Conservation (phyloP, 805 yeast species). For the Crinitomyces ghanaensis region DNA sequence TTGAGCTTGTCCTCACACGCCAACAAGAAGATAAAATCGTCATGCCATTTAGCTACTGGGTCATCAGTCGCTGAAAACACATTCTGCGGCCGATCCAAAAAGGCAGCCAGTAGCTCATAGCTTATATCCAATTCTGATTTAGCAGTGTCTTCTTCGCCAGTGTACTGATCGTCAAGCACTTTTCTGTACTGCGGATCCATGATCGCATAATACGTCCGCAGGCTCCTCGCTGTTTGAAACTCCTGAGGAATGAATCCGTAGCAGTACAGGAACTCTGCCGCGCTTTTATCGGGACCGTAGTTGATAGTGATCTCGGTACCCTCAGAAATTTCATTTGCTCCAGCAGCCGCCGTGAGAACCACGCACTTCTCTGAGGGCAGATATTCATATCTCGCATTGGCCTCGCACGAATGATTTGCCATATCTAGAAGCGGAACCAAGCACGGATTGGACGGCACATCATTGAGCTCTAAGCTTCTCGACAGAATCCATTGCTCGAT, state of each 20-base stretch:
- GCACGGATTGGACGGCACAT: no score
- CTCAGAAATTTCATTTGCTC: background rate
- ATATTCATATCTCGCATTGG: constrained; percentile 30
- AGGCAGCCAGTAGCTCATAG: constrained; percentile 17
- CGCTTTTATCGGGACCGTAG: constrained; percentile 27
- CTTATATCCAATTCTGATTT: constrained; percentile 11
- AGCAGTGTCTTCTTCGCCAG: constrained; percentile 7
- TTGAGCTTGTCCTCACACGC: constrained; percentile 17
- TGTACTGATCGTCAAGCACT: constrained; percentile 14
- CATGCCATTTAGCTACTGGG: constrained; percentile 12
- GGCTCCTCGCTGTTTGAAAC: constrained; percentile 4
- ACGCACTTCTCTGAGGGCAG: constrained; percentile 11
- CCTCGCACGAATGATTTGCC: constrained; percentile 33
- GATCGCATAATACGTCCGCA: constrained; percentile 15
- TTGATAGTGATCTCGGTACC: constrained; percentile 25
- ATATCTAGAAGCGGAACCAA: constrained; percentile 46
- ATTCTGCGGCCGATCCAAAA: constrained; percentile 13
- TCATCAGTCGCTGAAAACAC: constrained; percentile 7
- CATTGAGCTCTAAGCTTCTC: constrained; percentile 25
- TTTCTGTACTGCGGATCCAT: constrained; percentile 10
- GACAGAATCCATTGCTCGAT: constrained; percentile 29
- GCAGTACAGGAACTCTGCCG: constrained; percentile 28
- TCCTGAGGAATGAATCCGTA: constrained; percentile 29
- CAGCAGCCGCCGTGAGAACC: constrained; percentile 8
- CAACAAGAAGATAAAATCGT: constrained; percentile 17